Conservation (phyloP, 805 yeast species). For the Hanseniaspora pseudoguilliermondii region DNA sequence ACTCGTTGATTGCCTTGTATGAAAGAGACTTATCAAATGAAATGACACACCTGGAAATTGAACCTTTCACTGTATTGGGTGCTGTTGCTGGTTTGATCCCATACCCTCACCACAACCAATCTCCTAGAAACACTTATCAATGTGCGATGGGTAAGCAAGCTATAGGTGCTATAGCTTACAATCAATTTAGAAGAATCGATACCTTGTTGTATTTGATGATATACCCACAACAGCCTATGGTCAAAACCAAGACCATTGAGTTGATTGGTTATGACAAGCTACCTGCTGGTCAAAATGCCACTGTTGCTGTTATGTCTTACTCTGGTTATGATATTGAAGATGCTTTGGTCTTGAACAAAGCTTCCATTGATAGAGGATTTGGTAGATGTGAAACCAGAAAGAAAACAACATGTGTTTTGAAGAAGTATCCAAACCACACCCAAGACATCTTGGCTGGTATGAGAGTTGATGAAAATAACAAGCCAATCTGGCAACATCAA, state of each 20-base stretch:
- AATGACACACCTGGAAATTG: slow-evolving; percentile 86
- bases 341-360: slow-evolving; percentile 86
- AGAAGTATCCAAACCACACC: slow-evolving; percentile 87
- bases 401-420: slow-evolving; percentile 78
- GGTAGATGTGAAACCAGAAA: slow-evolving; percentile 94
- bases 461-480: slow-evolving; percentile 69
- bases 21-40: slow-evolving; percentile 47
- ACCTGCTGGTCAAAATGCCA: slow-evolving; percentile 98
- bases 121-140: slow-evolving; percentile 85
- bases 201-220: slow-evolving; percentile 88
- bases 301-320: slow-evolving; percentile 97
- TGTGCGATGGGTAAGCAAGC: slow-evolving; percentile 99
- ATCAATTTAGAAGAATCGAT: slow-evolving; percentile 90
- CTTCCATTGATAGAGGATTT: slow-evolving; percentile 90
- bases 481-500: slow-evolving; percentile 75
- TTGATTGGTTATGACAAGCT: slow-evolving; percentile 87
- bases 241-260: slow-evolving; percentile 92
- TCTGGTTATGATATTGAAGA: slow-evolving; percentile 99
- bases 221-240: slow-evolving; percentile 99
- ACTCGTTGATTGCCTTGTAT: slow-evolving; percentile 79
- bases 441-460: slow-evolving; percentile 85
- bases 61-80: slow-evolving; percentile 83
- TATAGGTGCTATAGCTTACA: slow-evolving; percentile 97
- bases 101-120: slow-evolving; percentile 84
- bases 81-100: slow-evolving; percentile 91